Evolutionary conservation across 2,329 filamentous ascomycete species (phyloP), one percentile per base, ranked within the genome.

Genomic region (Diaporthe amygdali): DNA sequence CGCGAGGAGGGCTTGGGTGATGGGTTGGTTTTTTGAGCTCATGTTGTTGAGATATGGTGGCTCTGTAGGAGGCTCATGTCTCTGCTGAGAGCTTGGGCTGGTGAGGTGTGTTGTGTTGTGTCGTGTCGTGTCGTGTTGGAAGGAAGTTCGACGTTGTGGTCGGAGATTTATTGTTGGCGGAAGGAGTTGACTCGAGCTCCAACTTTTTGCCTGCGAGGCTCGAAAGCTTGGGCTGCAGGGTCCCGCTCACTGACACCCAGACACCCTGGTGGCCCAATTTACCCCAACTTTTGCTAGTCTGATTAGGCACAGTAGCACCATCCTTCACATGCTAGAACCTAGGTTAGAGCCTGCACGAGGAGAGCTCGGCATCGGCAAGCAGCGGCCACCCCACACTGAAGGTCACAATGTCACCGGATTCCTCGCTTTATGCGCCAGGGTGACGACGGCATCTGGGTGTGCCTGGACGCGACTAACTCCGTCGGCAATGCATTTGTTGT

Each of bases 1-100:
- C 7, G 88, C 82, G 67, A 98, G 91, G 64, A 98, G 90, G 9
- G 86, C 83, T 74, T 90, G 87, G 0, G 90, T 91, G 12, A 89
- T 78, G 66, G 83, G 82, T 46, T 77, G 69, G 55, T 77, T 32
- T 39, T 61, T 70, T 8, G 66, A 70, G 14, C 55, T 46, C 69
- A 73, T 70, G 12, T 34, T 74, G n/a, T 32, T n/a, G 34, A 30
- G 4, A 17, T 5, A 5, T 30, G 14, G 32, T 44, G 12, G 10
- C 10, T 8, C 10, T 52, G 8, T 32, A 15, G 52, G 37, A 2
- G 15, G 7, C 22, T 25, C 15, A 54, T 55, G 20, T 14, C 8
- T 5, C 15, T 27, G 30, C 9, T 12, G 20, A 17, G 27, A 14
- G 15, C 12, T 52, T 17, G 37, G 34, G 7, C 8, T 47, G 1